These are phyloP conservation scores for Hebeloma cylindrosporum DNA, from an alignment of 768 basidiomycete genomes.

Conservation along the genomic window DNA sequence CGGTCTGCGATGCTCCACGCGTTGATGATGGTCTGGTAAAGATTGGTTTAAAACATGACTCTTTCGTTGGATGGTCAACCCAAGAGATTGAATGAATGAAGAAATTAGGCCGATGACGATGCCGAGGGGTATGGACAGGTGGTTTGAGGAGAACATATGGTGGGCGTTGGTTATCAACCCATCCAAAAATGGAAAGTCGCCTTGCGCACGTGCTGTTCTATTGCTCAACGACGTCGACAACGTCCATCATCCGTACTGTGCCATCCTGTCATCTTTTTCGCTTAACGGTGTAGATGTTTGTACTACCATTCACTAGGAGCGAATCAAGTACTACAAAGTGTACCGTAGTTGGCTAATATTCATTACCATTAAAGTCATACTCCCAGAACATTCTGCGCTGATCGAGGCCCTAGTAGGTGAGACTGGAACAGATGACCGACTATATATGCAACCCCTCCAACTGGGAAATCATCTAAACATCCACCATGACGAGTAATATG, in stretches of 20 bases:
- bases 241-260: no score
- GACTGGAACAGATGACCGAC: constrained; percentile 20
- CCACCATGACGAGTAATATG: constrained; percentile 53
- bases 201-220: no score
- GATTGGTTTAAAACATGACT: constrained; percentile 84
- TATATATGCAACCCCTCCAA: no score
- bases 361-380: background rate
- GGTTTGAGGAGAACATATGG: constrained; percentile 27
- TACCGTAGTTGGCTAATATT: constrained; percentile 9
- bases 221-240: no score
- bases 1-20: constrained; percentile 78
- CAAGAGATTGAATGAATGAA: constrained; percentile 86
- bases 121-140: constrained; percentile 50
- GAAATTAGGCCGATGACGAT: constrained; percentile 71
- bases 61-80: constrained; percentile 91
- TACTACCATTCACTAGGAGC: background rate
- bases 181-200: no score
- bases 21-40: constrained; percentile 61
- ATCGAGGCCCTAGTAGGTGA: constrained; percentile 14
- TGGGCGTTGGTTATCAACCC: constrained; percentile 4
- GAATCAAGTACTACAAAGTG: background rate
- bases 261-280: no score
- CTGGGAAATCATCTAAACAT: no score
- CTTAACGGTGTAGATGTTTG: no score
- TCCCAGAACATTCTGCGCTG: constrained; percentile 21